Percentiles rank a stretch among this genome's conserved stretches.
These are phyloP conservation scores for Cerioporus squamosus DNA, from an alignment of 1,284 basidiomycete genomes.

Conservation along the genomic window DNA sequence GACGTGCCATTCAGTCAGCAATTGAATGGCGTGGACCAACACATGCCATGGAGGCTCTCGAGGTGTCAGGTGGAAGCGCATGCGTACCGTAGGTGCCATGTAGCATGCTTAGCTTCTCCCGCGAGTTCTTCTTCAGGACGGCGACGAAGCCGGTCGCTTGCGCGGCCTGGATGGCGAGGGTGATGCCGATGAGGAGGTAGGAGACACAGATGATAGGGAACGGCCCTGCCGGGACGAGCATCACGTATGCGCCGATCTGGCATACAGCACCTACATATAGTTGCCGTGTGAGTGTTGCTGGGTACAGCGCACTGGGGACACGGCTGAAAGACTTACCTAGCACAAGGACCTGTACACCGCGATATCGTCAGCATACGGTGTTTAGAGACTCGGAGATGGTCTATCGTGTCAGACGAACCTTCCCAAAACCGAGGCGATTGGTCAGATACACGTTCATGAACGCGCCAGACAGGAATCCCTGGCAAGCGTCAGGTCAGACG, in stretches of 20 bases:
- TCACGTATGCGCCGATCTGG: constrained; percentile 56
- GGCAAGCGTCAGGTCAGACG: not conserved
- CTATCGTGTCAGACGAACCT: constrained; percentile 47
- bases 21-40: not conserved
- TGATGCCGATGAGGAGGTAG: constrained; percentile 22
- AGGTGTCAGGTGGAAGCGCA: not conserved
- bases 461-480: constrained; percentile 59
- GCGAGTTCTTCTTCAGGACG: constrained; percentile 24
- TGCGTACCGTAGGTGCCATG: constrained; percentile 36
- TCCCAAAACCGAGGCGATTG: constrained; percentile 63
- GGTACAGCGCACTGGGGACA: too few species aligned
- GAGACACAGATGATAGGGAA: constrained; percentile 41
- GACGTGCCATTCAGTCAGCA: not conserved
- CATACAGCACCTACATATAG: constrained; percentile 46
- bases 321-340: constrained; percentile 32
- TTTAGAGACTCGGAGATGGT: too few species aligned
- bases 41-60: not conserved
- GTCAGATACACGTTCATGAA: constrained; percentile 57
- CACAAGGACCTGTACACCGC: constrained; percentile 36
- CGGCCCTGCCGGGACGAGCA: constrained; percentile 51
- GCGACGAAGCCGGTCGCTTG: constrained; percentile 36
- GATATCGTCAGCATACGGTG: not conserved
- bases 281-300: not conserved
- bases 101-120: constrained; percentile 42
- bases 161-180: constrained; percentile 30